A percentile compares a stretch with the other conserved stretches of the same genome.
Evolutionary conservation across 768 basidiomycete species (phyloP).

Genomic region (Pulveroboletus sp.): DNA sequence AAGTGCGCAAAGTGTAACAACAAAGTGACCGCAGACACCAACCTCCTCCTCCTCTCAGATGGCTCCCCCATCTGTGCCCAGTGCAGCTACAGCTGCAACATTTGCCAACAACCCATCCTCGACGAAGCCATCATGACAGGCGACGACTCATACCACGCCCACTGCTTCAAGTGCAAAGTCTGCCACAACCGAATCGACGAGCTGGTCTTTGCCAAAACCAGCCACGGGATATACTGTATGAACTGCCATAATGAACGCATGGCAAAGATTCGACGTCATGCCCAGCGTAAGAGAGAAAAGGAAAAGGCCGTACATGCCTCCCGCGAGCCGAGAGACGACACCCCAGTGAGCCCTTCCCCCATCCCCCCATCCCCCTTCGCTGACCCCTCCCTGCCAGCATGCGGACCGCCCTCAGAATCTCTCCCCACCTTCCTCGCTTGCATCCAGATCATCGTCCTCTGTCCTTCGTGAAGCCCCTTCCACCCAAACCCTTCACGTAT

Average conservation of each 20-base stretch:
- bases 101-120: conserved; percentile 89
- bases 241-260: conserved; percentile 97
- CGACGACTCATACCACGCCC: conserved; percentile 97
- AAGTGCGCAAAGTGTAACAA: conserved; percentile 94
- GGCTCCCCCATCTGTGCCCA: conserved; percentile 94
- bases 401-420: conserved; percentile 4
- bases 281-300: conserved; percentile 78
- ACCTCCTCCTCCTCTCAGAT: conserved; percentile 93
- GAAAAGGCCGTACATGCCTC: conserved; percentile 38
- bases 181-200: conserved; percentile 96
- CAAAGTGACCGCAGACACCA: conserved; percentile 93
- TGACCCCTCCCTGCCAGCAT: conserved; percentile 5
- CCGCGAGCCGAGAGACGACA: conserved; percentile 33
- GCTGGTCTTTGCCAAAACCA: conserved; percentile 97
- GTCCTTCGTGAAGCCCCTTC: conserved; percentile 27
- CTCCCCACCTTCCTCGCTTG: conserved; percentile 13
- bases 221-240: conserved; percentile 99
- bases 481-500: conserved; percentile 13
- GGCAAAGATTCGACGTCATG: conserved; percentile 84
- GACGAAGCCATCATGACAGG: conserved; percentile 99
- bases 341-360: conserved; percentile 34
- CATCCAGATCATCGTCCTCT: conserved; percentile 19
- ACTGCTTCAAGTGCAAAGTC: conserved; percentile 97
- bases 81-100: conserved; percentile 93
- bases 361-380: neutral